A percentile compares a stretch with the other conserved stretches of the same genome.
Conservation (phyloP, 495 filamentous ascomycete genomes). For the Neurospora sp. region DNA sequence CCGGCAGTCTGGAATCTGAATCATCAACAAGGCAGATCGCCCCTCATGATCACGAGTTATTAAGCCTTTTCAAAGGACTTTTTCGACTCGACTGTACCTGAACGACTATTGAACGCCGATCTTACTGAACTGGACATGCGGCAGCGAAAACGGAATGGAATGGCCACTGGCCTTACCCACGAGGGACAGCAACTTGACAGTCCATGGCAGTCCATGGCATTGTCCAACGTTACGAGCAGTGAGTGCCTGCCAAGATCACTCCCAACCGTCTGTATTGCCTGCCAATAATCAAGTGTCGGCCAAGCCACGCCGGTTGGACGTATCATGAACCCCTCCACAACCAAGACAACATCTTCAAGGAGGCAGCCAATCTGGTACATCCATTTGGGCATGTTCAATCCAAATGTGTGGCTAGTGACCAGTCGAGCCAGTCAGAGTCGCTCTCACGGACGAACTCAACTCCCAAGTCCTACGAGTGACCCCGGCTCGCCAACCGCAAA, state of each 20-base stretch:
- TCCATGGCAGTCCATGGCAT: background rate
- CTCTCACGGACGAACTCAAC: background rate
- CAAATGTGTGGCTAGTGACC: background rate
- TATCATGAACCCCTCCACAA: background rate
- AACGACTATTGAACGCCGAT: background rate
- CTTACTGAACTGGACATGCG: background rate
- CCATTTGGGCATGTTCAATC: background rate
- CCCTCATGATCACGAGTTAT: background rate
- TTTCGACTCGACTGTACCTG: background rate
- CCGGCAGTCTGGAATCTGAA: background rate
- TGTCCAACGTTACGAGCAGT: background rate
- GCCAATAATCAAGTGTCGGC: background rate
- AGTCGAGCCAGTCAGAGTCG: background rate
- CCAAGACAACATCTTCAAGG: background rate
- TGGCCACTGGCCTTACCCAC: background rate
- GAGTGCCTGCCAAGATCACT: background rate
- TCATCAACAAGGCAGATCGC: background rate
- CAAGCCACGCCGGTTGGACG: background rate
- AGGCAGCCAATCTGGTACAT: background rate
- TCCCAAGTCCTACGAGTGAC: background rate
- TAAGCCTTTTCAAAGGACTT: background rate
- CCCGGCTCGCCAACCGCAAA: background rate
- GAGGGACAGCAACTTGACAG: background rate
- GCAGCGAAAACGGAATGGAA: background rate
- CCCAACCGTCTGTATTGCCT: background rate